Evolutionary conservation across 2,329 filamentous ascomycete genomes (phyloP).

Genomic region (Pseudogymnoascus sp.): DNA sequence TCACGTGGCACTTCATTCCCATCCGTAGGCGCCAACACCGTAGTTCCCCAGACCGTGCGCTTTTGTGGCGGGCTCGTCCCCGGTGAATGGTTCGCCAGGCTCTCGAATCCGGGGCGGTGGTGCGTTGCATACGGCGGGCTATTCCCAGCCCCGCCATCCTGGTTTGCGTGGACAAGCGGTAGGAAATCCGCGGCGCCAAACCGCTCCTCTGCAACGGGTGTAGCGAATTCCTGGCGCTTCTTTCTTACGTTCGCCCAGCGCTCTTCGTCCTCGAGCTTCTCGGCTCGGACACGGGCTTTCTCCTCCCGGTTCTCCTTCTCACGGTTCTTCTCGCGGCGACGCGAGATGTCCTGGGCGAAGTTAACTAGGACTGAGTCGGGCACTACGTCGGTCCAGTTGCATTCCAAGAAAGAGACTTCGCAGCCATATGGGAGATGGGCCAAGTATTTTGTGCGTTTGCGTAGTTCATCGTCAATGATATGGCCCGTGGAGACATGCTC

Average conservation of each 20-base stretch:
- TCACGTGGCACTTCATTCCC: slow-evolving; percentile 9
- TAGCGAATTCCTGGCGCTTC: slow-evolving; percentile 39
- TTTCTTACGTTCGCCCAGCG: slow-evolving; percentile 51
- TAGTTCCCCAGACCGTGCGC: slow-evolving; percentile 90
- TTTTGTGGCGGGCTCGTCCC: slow-evolving; percentile 70
- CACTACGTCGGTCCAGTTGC: slow-evolving; percentile 67
- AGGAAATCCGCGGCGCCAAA: slow-evolving; percentile 54
- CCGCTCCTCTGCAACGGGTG: slow-evolving; percentile 29
- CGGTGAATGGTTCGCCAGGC: slow-evolving; percentile 54
- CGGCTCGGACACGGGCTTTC: slow-evolving; percentile 58
- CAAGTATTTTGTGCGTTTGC: slow-evolving; percentile 62
- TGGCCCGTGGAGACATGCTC: slow-evolving; percentile 65
- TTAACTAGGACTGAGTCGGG: slow-evolving; percentile 49
- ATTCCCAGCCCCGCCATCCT: slow-evolving; percentile 36
- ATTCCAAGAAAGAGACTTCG: slow-evolving; percentile 65
- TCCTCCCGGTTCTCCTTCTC: slow-evolving; percentile 64
- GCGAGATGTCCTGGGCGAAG: slow-evolving; percentile 55
- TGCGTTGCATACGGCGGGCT: slow-evolving; percentile 47
- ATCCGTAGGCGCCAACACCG: slow-evolving; percentile 47
- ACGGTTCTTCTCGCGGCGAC: slow-evolving; percentile 51
- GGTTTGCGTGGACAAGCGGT: slow-evolving; percentile 42
- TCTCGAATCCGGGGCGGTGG: slow-evolving; percentile 52
- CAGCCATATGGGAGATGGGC: slow-evolving; percentile 63
- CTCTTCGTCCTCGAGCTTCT: slow-evolving; percentile 60
- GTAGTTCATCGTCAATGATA: slow-evolving; percentile 61